Evolutionary conservation across 2,329 filamentous ascomycete species (phyloP).

Genomic region (Volutella citrinella): DNA sequence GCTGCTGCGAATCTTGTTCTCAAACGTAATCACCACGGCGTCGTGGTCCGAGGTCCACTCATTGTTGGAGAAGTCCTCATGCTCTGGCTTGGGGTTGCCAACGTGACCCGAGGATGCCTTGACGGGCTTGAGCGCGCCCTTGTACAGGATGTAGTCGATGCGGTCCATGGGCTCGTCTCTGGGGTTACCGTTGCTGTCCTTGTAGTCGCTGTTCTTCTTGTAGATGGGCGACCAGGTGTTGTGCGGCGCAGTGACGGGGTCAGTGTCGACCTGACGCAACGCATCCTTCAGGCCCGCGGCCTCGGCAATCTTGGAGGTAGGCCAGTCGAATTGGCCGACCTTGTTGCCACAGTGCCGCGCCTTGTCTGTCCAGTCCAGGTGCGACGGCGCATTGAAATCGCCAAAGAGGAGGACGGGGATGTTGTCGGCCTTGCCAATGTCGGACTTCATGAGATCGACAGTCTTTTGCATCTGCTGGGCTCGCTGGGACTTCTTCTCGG

Average conservation of each 20-base stretch:
- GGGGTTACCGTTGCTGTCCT: no score
- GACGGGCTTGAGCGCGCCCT: constrained; percentile 30
- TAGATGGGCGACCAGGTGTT: constrained; percentile 41
- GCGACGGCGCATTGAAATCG: constrained; percentile 43
- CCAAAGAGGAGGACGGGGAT: constrained; percentile 37
- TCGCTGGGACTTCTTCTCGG: constrained; percentile 36
- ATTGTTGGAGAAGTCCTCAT: constrained; percentile 34
- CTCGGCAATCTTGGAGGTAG: constrained; percentile 33
- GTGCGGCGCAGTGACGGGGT: constrained; percentile 31
- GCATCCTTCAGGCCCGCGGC: constrained; percentile 39
- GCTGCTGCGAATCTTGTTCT: no score
- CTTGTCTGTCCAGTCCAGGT: constrained; percentile 38
- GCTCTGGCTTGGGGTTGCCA: constrained; percentile 31
- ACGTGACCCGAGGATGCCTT: constrained; percentile 30
- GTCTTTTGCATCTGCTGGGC: constrained; percentile 36
- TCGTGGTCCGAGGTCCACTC: constrained; percentile 44
- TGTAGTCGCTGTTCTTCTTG: constrained; percentile 28
- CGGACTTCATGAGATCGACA: constrained; percentile 29
- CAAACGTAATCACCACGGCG: no score
- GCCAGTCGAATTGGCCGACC: constrained; percentile 33
- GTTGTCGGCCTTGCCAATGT: constrained; percentile 28
- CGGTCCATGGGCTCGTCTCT: constrained; percentile 37
- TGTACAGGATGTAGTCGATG: constrained; percentile 42
- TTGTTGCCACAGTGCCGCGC: constrained; percentile 34
- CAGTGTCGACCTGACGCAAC: constrained; percentile 34